These are phyloP conservation scores for Tympanopsis confertula DNA, from an alignment of 2,329 filamentous ascomycete species.

Conservation along the genomic window DNA sequence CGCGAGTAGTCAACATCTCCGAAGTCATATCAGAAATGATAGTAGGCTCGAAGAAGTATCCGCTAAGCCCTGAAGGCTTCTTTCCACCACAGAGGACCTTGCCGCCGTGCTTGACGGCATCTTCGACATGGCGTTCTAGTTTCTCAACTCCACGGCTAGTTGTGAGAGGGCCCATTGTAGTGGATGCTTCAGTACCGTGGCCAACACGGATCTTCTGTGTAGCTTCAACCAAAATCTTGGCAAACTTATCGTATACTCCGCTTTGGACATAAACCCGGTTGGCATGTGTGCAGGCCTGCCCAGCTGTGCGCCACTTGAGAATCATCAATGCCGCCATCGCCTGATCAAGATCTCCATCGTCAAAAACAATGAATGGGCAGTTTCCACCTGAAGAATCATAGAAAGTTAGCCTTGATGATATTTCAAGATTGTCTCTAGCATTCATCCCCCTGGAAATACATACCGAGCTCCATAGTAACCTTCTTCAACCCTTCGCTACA, in stretches of 20 bases:
- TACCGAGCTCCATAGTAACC: not conserved
- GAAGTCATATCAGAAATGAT: conserved; percentile 34
- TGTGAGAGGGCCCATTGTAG: conserved; percentile 49
- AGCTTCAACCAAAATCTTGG: conserved; percentile 37
- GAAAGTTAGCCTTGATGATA: too few species aligned
- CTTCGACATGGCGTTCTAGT: conserved; percentile 44
- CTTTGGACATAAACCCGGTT: conserved; percentile 55
- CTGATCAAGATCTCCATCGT: not conserved
- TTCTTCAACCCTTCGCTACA: not conserved
- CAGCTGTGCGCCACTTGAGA: conserved; percentile 21
- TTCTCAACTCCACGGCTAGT: conserved; percentile 43
- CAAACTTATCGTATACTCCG: conserved; percentile 48
- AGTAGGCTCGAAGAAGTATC: conserved; percentile 58
- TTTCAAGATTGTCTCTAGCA: too few species aligned
- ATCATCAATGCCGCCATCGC: not conserved
- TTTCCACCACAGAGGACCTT: conserved; percentile 51
- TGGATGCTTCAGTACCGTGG: conserved; percentile 43
- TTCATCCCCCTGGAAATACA: too few species aligned
- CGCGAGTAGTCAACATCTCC: conserved; percentile 32
- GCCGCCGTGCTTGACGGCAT: conserved; percentile 52
- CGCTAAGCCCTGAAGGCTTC: conserved; percentile 31
- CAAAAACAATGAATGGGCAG: not conserved
- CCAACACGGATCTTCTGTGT: conserved; percentile 46
- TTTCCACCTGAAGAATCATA: too few species aligned
- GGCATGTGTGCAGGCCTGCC: conserved; percentile 53